Evolutionary conservation across 2,329 filamentous ascomycete species (phyloP).

Genomic region (Xylariaceae sp.): DNA sequence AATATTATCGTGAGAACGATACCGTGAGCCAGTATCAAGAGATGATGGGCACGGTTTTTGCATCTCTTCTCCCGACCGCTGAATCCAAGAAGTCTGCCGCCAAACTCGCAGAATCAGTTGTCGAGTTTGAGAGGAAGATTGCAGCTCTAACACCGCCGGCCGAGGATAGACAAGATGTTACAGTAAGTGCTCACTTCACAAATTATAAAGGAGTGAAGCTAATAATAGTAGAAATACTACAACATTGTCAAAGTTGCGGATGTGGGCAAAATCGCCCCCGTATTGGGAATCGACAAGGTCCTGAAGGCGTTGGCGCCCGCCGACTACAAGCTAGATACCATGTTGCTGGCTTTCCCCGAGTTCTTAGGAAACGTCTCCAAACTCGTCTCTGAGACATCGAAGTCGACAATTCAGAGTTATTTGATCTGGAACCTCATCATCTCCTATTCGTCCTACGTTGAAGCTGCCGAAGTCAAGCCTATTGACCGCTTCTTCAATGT

Average conservation of each 20-base stretch:
- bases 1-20: constrained; percentile 53
- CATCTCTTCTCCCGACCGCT: constrained; percentile 28
- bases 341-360: constrained; percentile 55
- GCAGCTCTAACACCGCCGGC: constrained; percentile 54
- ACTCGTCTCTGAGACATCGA: constrained; percentile 49
- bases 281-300: constrained; percentile 49
- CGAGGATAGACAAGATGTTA: constrained; percentile 56
- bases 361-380: constrained; percentile 55
- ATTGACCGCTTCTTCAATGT: constrained; percentile 56
- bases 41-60: constrained; percentile 38
- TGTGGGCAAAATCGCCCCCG: constrained; percentile 49
- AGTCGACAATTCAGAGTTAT: constrained; percentile 55
- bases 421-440: constrained; percentile 60
- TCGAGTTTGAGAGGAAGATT: constrained; percentile 58
- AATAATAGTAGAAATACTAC: constrained; percentile 50
- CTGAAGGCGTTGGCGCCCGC: constrained; percentile 48
- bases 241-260: constrained; percentile 57
- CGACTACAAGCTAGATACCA: constrained; percentile 43
- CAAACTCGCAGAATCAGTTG: constrained; percentile 38
- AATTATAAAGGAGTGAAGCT: constrained; percentile 3
- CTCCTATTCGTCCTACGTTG: constrained; percentile 46
- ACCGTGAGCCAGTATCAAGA: constrained; percentile 48
- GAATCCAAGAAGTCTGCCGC: constrained; percentile 22
- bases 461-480: constrained; percentile 55
- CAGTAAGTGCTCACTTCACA: constrained; percentile 32